Evolutionary conservation across 2,329 filamentous ascomycete genomes (phyloP), one percentile per base, ranked within the genome.

Genomic region (Paecilomyces dactylethromorphus): DNA sequence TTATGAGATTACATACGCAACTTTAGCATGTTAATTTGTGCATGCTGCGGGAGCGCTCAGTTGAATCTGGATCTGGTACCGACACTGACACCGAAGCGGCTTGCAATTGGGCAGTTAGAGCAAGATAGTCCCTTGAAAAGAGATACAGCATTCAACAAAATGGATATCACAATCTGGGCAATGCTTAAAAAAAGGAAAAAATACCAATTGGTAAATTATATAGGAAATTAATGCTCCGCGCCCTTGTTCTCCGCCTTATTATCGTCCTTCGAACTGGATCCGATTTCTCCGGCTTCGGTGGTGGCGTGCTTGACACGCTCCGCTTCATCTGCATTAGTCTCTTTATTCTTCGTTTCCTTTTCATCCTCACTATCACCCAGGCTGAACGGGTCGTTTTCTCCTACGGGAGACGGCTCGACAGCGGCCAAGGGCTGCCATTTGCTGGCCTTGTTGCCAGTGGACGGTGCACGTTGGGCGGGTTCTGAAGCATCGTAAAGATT

Each of bases 381-480:
- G 69, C 92, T 97, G 77, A 99, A 99, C 0, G 94, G 94, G 70
- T 99, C 94, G 67, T 96, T 93, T 66, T 97, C 92, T 18, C 84
- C 82, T 62, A 96, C 89, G 13, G 93, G 92, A 63, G 85, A 88
- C 1, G 92, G 91, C 63, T 95, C 90, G 13, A 97, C 86, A 0
- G 88, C 83, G 12, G 92, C 91, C 66, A 99, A 79, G 10, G 94
- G 93, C 75, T 99, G 93, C 94, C 94, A 99, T 79, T 99, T 99
- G 83, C 92, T 97, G 53, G 84, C 76, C 78, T 92, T 94, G 64
- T 78, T 76, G 54, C 81, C 79, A n/a, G 68, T 66, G 3, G 72
- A 68, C 54, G 79, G 72, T 65, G 75, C 70, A 81, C 85, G 74
- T 81, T 86, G 64, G 79, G 79, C 29, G 75, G 81, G 56, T 78